Evolutionary conservation across 1,139 yeast genomes (phyloP).

Genomic region (Groenewaldozyma sp.): DNA sequence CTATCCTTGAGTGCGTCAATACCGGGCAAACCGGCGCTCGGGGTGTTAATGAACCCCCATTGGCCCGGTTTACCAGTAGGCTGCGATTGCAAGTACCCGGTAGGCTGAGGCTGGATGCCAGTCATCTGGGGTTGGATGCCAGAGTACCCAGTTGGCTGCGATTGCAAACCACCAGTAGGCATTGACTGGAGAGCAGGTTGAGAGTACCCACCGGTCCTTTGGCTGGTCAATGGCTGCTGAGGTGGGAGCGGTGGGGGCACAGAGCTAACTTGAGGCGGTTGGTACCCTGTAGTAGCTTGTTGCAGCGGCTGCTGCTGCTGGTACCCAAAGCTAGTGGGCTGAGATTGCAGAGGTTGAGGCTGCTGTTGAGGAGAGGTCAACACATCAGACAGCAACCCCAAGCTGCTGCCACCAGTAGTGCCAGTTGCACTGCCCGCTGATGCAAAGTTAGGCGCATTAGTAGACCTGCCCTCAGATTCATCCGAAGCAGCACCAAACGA

Average conservation of each 20-base stretch:
- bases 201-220: slow-evolving; percentile 18
- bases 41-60: slow-evolving; percentile 72
- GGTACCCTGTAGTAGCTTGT: slow-evolving; percentile 30
- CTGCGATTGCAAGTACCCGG: slow-evolving; percentile 31
- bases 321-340: slow-evolving; percentile 31
- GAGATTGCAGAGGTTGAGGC: slow-evolving; percentile 27
- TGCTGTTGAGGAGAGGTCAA: slow-evolving; percentile 17
- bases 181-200: slow-evolving; percentile 10
- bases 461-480: slow-evolving; percentile 20
- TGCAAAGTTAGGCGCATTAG: slow-evolving; percentile 25
- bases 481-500: slow-evolving; percentile 68
- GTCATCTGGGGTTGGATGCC: slow-evolving; percentile 7
- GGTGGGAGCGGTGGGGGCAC: neutral
- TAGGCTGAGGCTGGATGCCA: slow-evolving; percentile 24
- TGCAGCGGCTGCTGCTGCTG: slow-evolving; percentile 29
- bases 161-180: slow-evolving; percentile 17
- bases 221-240: slow-evolving; percentile 18
- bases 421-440: slow-evolving; percentile 15
- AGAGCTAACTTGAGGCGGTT: slow-evolving; percentile 10
- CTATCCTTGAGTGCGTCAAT: slow-evolving; percentile 65
- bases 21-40: slow-evolving; percentile 70
- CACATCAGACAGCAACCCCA: slow-evolving; percentile 4
- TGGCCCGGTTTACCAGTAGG: slow-evolving; percentile 69
- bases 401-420: slow-evolving; percentile 9
- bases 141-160: slow-evolving; percentile 24